Base-by-base conservation (phyloP, 2,329 filamentous ascomycete species). In the Davidsoniella eucalypti region DNA sequence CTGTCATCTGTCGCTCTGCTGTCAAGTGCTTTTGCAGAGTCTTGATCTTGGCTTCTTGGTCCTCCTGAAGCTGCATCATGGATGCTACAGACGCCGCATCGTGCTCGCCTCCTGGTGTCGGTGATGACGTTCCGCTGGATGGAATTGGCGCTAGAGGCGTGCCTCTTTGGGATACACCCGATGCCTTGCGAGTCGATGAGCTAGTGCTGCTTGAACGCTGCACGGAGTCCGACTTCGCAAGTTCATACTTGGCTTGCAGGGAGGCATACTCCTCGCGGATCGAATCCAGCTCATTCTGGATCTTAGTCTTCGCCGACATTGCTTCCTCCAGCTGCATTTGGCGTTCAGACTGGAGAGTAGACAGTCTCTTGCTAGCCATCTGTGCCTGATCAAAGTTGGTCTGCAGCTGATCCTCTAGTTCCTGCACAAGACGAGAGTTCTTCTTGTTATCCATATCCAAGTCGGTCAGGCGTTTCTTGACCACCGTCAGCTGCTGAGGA, bases 21-120 rank as follows among this genome's bases (percentile, higher is more conserved):
- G 84, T 83, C 21, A 98, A 75, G 61, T 96, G 87, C 70, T 95
- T 96, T 71, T 98, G 90, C 55, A 98, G 94, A 5, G 87, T 93
- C 54, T 84, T 82, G 61, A 98, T 93, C 55, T 88, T 87, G 41
- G 86, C 84, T 63, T 98, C 92, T 63, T 95, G 88, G 58, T 98
- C 92, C 60, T 96, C 90, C 54, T 90, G 78, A 56, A 94, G 75
- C 59, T 95, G 88, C 46, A 81, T 77, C 53, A 82, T 75, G 47
- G 69, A 70, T 39, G 81, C 72, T 44, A 66, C 29, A 33, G 29
- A 33, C 4, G 29, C 29, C 12, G 29, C 29, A 10, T 33, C 29
- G 29, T 33, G 29, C 29, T 33, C 29, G 8, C 29, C 29, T 9
- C 29, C 29, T 33, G 29, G 29, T 33, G 29, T 4, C 4, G 29